Evolutionary conservation across 1,139 yeast genomes (phyloP).

Genomic region (Protomyces arabidopsidicola): DNA sequence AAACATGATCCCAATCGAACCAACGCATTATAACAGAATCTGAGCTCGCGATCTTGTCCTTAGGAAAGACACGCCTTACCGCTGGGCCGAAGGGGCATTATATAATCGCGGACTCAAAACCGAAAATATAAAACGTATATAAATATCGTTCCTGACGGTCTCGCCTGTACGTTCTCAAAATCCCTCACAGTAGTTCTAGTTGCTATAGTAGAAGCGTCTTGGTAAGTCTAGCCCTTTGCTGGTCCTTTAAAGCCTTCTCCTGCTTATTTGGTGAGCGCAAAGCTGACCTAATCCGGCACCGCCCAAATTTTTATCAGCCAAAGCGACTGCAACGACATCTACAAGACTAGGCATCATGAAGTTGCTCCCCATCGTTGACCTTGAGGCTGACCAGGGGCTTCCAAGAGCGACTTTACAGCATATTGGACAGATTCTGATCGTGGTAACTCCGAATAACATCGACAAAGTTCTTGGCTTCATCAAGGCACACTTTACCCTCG

Average conservation of each 20-base stretch:
- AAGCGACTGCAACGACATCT: too few relatives aligned
- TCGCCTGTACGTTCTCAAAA: too few relatives aligned
- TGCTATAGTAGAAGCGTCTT: neutral
- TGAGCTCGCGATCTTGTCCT: neutral
- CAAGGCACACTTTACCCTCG: conserved; percentile 12
- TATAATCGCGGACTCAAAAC: neutral
- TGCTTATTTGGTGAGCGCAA: too few relatives aligned
- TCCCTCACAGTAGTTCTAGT: too few relatives aligned
- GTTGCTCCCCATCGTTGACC: conserved; percentile 7
- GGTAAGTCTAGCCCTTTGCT: neutral
- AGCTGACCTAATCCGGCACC: too few relatives aligned
- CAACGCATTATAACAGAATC: neutral
- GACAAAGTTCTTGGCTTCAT: conserved; percentile 3
- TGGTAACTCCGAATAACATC: neutral
- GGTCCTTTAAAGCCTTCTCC: neutral
- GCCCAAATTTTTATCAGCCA: too few relatives aligned
- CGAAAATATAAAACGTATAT: neutral
- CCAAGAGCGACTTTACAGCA: conserved; percentile 22
- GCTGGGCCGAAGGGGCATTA: neutral
- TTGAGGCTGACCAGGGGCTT: neutral
- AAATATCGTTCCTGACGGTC: too few relatives aligned
- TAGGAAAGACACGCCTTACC: conserved; percentile 3
- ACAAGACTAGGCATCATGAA: neutral
- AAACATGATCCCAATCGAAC: too few relatives aligned
- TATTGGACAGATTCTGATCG: conserved; percentile 11